Evolutionary conservation across 257 asterid genomes (phyloP).

Genomic region (Petunia secreta): DNA sequence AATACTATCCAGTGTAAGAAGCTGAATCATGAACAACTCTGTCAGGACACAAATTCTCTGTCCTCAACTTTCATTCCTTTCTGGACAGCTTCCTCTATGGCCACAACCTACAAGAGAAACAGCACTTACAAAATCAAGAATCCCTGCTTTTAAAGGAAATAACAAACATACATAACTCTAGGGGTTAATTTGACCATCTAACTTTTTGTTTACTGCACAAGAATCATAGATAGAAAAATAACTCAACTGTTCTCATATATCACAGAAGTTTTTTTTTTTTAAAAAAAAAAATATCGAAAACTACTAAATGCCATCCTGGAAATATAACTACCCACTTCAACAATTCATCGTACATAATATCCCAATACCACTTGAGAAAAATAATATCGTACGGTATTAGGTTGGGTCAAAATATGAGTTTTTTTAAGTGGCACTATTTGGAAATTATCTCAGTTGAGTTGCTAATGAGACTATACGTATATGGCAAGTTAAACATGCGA

Average conservation of each 20-base stretch:
- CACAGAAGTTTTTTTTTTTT: no score
- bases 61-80: slow-evolving; percentile 23
- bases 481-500: not conserved
- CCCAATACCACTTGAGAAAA: not conserved
- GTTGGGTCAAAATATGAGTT: not conserved
- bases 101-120: slow-evolving; percentile 27
- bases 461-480: not conserved
- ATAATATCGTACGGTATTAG: not conserved
- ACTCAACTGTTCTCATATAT: not conserved
- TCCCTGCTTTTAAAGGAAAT: not conserved
- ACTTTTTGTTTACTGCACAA: not conserved
- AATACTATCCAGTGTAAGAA: slow-evolving; percentile 36
- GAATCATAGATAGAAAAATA: not conserved
- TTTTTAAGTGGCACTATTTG: not conserved
- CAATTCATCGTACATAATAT: not conserved
- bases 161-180: not conserved
- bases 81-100: slow-evolving; percentile 31
- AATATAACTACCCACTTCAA: not conserved
- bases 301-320: no score
- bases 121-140: not conserved
- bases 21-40: slow-evolving; percentile 34
- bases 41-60: slow-evolving; percentile 32
- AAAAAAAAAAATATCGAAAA: no score
- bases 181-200: not conserved
- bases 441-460: not conserved